These are phyloP conservation scores for Quillaja saponaria DNA, from an alignment of 306 rosid species.

Conservation along the genomic window DNA sequence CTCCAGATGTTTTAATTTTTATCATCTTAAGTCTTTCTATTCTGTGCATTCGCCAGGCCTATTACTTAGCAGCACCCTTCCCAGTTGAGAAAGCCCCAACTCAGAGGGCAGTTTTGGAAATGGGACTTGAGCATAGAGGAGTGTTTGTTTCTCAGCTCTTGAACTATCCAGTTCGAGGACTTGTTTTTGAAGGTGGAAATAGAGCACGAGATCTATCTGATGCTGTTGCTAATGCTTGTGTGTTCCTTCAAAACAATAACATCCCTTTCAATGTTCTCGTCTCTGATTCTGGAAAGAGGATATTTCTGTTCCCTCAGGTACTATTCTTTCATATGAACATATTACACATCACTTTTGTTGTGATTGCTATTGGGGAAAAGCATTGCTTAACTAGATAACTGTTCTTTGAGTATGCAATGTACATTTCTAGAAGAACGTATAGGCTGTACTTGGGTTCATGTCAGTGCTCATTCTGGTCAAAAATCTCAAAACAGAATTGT, in stretches of 20 bases:
- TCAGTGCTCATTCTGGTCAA: too few relatives aligned
- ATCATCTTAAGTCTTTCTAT: neutral
- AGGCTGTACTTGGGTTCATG: too few relatives aligned
- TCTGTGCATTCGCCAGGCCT: constrained; percentile 48
- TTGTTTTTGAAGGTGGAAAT: constrained; percentile 68
- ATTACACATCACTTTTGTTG: constrained; percentile 4
- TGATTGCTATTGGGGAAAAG: neutral
- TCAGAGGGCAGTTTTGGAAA: constrained; percentile 37
- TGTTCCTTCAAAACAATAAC: constrained; percentile 69
- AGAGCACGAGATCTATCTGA: constrained; percentile 46
- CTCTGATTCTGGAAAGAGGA: constrained; percentile 61
- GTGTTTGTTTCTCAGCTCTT: constrained; percentile 50
- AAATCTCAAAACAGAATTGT: too few relatives aligned
- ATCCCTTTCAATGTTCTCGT: constrained; percentile 72
- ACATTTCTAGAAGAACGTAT: too few relatives aligned
- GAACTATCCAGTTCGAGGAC: constrained; percentile 68
- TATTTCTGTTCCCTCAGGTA: constrained; percentile 45
- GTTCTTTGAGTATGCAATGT: too few relatives aligned
- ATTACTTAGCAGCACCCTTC: constrained; percentile 61
- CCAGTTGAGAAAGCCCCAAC: constrained; percentile 71
- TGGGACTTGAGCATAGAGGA: constrained; percentile 29
- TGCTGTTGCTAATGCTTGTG: constrained; percentile 57
- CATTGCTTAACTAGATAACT: too few relatives aligned
- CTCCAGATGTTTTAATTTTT: neutral
- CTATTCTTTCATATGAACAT: constrained; percentile 2